phyloP scores from a whole-genome alignment of 2,329 filamentous ascomycete species.

The Aspergillus ruber region DNA sequence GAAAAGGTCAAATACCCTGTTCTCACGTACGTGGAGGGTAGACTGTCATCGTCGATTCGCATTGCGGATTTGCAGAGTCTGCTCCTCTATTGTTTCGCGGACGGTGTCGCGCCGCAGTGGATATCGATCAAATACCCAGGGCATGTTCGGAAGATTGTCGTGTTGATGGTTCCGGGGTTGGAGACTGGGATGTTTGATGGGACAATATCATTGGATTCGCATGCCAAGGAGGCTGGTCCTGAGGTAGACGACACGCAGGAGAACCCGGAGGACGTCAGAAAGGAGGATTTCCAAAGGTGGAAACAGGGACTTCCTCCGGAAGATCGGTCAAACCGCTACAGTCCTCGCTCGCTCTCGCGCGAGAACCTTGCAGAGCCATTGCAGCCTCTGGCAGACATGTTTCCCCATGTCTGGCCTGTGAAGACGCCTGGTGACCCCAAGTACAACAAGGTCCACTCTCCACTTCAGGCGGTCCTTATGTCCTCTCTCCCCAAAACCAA shows the following conservation, averaged over 20 bases:
- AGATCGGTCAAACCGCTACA: slow-evolving; percentile 27
- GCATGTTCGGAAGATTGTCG: slow-evolving; percentile 66
- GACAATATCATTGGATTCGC: slow-evolving; percentile 37
- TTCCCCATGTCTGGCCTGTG: slow-evolving; percentile 82
- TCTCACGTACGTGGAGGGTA: slow-evolving; percentile 49
- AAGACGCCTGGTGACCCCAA: slow-evolving; percentile 80
- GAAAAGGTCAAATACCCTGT: slow-evolving; percentile 47
- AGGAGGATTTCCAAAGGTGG: slow-evolving; percentile 32
- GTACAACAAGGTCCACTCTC: slow-evolving; percentile 75
- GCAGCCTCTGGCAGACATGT: slow-evolving; percentile 70
- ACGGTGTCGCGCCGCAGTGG: slow-evolving; percentile 58
- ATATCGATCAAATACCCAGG: slow-evolving; percentile 53
- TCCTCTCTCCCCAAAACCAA: slow-evolving; percentile 63
- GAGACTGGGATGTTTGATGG: slow-evolving; percentile 84
- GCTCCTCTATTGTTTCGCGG: slow-evolving; percentile 56
- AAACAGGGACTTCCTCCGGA: slow-evolving; percentile 32
- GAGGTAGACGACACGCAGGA: slow-evolving; percentile 1
- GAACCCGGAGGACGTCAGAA: slow-evolving; percentile 5
- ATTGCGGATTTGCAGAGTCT: slow-evolving; percentile 54
- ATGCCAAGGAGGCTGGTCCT: slow-evolving; percentile 2
- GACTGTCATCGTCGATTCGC: slow-evolving; percentile 50
- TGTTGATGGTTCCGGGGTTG: slow-evolving; percentile 85
- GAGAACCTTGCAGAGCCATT: slow-evolving; percentile 44
- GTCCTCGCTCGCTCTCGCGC: slow-evolving; percentile 25
- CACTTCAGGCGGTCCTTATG: slow-evolving; percentile 75